These are phyloP conservation scores for Naganishia cerealis DNA, from an alignment of 1,284 basidiomycete species.

Conservation along the genomic window DNA sequence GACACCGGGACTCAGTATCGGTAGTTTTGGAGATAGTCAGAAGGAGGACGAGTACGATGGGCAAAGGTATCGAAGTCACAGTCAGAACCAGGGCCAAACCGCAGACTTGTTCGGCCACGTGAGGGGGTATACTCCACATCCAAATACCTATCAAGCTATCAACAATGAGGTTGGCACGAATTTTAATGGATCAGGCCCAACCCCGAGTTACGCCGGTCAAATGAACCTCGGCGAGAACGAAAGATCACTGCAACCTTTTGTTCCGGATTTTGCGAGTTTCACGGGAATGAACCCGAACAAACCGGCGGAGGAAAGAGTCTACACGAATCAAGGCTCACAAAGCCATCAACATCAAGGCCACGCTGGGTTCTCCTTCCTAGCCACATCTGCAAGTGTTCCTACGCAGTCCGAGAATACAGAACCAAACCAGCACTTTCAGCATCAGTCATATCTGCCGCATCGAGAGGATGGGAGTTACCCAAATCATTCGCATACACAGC, in stretches of 20 bases:
- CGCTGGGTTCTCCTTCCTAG: not conserved
- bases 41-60: not conserved
- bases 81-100: not conserved
- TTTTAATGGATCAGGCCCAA: not conserved
- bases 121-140: not conserved
- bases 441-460: not conserved
- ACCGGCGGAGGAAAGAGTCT: not conserved
- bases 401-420: not conserved
- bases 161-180: not conserved
- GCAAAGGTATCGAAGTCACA: not conserved
- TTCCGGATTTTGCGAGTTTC: constrained; percentile 6
- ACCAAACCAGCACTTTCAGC: not conserved
- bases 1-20: constrained; percentile 5
- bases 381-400: not conserved
- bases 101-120: not conserved
- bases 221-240: not conserved
- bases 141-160: not conserved
- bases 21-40: not conserved
- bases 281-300: not conserved
- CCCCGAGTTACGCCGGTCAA: not conserved
- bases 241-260: constrained; percentile 12
- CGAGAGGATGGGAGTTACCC: not conserved
- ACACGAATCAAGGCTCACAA: not conserved
- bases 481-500: not conserved
- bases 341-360: not conserved